phyloP scores from a whole-genome alignment of 768 basidiomycete species.

The Pleurotus eryngii region DNA sequence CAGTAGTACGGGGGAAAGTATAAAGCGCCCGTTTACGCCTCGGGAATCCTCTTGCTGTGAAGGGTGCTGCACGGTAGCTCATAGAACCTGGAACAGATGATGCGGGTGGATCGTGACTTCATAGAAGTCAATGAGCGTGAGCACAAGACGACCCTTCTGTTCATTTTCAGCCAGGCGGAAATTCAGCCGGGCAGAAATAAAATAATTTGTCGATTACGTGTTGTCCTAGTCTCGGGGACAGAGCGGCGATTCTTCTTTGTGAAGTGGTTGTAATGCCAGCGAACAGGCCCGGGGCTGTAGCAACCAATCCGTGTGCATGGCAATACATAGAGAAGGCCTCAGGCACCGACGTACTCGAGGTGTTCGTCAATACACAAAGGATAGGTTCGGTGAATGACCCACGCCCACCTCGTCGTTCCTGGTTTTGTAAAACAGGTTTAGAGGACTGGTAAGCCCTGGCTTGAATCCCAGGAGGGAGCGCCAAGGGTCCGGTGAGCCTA shows the following conservation, averaged over 20 bases:
- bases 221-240: not conserved
- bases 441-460: not conserved
- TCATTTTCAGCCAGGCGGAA: not conserved
- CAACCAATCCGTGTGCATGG: too few species aligned
- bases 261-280: not conserved
- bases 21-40: not conserved
- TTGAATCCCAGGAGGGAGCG: not conserved
- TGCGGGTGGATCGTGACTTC: not conserved
- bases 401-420: slow-evolving; percentile 3
- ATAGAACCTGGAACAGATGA: not conserved
- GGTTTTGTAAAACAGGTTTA: not conserved
- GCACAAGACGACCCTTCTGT: not conserved
- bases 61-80: not conserved
- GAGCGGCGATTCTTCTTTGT: not conserved
- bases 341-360: too few species aligned
- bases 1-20: too few species aligned
- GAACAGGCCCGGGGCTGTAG: not conserved
- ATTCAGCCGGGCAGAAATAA: not conserved
- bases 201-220: not conserved
- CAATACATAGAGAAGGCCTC: too few species aligned
- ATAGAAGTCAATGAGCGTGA: not conserved
- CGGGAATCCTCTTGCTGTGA: not conserved
- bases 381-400: not conserved
- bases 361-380: not conserved
- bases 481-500: slow-evolving; percentile 1